A percentile compares a stretch with the other conserved stretches of the same genome.
phyloP scores from a whole-genome alignment of 306 rosid genomes.

The Crotalaria pallida region DNA sequence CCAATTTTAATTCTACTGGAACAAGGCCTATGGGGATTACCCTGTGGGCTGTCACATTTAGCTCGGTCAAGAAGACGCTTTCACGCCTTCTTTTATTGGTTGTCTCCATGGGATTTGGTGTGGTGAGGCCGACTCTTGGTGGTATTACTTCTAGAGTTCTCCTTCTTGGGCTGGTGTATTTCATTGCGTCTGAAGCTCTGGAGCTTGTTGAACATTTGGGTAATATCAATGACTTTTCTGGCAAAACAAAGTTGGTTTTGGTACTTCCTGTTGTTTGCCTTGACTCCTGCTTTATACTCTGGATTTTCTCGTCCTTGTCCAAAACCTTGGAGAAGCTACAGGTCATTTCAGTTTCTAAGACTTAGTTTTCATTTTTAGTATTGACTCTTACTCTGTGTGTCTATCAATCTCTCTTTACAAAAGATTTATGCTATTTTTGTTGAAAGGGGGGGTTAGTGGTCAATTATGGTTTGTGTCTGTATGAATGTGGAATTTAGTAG shows the following conservation, averaged over 20 bases:
- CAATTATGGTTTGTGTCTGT: background rate
- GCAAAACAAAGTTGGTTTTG: constrained; percentile 67
- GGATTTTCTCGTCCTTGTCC: constrained; percentile 91
- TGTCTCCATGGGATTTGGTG: constrained; percentile 88
- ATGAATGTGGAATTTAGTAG: background rate
- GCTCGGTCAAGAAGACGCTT: constrained; percentile 76
- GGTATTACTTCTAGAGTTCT: constrained; percentile 54
- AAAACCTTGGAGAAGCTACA: constrained; percentile 89
- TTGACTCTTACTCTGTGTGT: background rate
- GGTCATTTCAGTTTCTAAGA: constrained; percentile 31
- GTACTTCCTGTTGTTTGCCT: constrained; percentile 83
- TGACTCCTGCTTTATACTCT: constrained; percentile 74
- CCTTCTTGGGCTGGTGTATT: constrained; percentile 62
- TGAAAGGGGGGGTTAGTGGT: background rate
- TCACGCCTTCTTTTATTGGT: constrained; percentile 83
- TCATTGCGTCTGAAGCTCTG: constrained; percentile 74
- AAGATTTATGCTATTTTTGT: background rate
- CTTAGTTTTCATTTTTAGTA: background rate
- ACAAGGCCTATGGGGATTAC: constrained; percentile 86
- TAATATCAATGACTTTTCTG: constrained; percentile 82
- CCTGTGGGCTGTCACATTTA: constrained; percentile 87
- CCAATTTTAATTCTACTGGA: constrained; percentile 81
- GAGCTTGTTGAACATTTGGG: constrained; percentile 88
- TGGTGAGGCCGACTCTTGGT: constrained; percentile 80
- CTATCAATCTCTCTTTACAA: background rate